Conservation (phyloP, 805 yeast species). For the Zygoascus biomembranicola region DNA sequence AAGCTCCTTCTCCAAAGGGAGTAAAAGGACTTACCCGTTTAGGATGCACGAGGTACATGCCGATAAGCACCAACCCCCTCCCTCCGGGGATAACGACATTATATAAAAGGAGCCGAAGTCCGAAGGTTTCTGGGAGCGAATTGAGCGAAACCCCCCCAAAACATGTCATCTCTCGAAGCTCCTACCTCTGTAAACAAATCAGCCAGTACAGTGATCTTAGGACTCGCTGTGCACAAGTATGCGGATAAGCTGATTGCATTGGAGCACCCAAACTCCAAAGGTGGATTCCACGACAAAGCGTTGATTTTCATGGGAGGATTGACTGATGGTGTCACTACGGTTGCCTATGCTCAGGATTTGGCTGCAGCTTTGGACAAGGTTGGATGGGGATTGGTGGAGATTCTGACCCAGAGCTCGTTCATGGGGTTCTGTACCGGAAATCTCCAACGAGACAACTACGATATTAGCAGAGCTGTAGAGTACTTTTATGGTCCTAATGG, state of each 20-base stretch:
- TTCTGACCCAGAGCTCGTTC: constrained; percentile 44
- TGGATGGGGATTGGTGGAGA: constrained; percentile 48
- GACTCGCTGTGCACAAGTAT: constrained; percentile 14
- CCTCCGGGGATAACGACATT: no score
- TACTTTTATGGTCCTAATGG: constrained; percentile 36
- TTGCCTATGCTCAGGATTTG: constrained; percentile 61
- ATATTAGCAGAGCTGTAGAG: constrained; percentile 44
- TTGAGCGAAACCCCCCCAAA: no score
- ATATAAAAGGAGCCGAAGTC: no score
- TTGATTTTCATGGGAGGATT: constrained; percentile 68
- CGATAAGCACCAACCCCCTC: no score
- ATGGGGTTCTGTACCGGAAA: constrained; percentile 66
- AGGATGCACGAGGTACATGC: no score
- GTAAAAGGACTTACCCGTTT: no score
- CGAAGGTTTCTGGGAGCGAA: no score
- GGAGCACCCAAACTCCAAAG: constrained; percentile 14
- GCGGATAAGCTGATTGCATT: constrained; percentile 14
- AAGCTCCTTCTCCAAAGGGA: no score
- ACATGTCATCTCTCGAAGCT: no score
- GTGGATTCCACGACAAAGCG: constrained; percentile 36
- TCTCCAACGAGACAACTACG: constrained; percentile 48
- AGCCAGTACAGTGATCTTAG: background rate
- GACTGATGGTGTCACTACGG: constrained; percentile 41
- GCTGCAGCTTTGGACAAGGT: constrained; percentile 31
- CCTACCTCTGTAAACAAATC: no score